Percentiles rank a stretch among this genome's conserved stretches.
phyloP scores from a whole-genome alignment of 2,329 filamentous ascomycete genomes.

The Scleromitrula shiraiana region DNA sequence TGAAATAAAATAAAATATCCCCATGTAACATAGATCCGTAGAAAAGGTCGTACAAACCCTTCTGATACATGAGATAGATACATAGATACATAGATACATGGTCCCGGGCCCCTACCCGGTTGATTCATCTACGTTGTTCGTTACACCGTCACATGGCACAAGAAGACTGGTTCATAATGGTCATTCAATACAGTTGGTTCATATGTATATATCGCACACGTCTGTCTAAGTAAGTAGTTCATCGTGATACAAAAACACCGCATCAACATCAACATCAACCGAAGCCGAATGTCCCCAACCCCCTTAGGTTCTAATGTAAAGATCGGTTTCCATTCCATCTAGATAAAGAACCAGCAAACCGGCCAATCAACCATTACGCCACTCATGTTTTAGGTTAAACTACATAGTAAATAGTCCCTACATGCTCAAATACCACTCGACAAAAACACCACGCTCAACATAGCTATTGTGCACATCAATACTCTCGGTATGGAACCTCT shows the following conservation, averaged over 20 bases:
- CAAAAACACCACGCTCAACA: constrained; percentile 17
- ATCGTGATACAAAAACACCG: constrained; percentile 11
- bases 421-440: constrained; percentile 12
- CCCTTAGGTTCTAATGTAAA: too few species aligned
- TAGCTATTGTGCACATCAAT: constrained; percentile 10
- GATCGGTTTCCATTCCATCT: too few species aligned
- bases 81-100: too few species aligned
- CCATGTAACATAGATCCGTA: too few species aligned
- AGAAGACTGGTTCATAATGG: not conserved
- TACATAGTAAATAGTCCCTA: constrained; percentile 9
- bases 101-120: not conserved
- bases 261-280: not conserved
- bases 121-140: too few species aligned
- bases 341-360: too few species aligned
- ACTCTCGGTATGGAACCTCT: constrained; percentile 41
- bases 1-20: too few species aligned
- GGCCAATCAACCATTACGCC: constrained; percentile 19
- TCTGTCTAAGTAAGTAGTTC: constrained; percentile 10
- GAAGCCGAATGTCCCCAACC: constrained; percentile 1
- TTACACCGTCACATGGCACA: not conserved
- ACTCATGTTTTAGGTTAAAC: too few species aligned
- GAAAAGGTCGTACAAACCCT: too few species aligned
- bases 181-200: constrained; percentile 6
- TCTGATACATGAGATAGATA: too few species aligned
- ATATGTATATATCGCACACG: constrained; percentile 5